Evolutionary conservation across 768 basidiomycete genomes (phyloP), one percentile per base, ranked within the genome.

Genomic region (Panaeolus cyanescens): DNA sequence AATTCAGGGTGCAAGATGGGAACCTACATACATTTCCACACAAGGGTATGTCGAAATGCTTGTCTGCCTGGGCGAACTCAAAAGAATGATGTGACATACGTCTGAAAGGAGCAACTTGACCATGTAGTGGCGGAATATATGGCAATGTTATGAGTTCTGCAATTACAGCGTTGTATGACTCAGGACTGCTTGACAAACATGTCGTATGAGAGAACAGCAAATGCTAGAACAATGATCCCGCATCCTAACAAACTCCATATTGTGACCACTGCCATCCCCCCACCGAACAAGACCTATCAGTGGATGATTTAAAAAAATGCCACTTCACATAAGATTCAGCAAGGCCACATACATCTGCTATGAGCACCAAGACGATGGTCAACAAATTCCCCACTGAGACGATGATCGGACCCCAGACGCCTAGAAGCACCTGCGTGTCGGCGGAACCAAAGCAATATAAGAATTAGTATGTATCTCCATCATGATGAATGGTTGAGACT

Each of bases 341-440:
- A n/a, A 32, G 31, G 17, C 31, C 32, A 71, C 77, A 68, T 50
- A 90, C 80, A 74, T 98, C 95, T 39, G 90, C 86, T 15, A 93
- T 67, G 53, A 95, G 85, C 13, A 95, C 92, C 54, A 97, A 82
- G 34, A 96, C 92, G 65, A 96, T 96, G 5, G 95, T 95, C n/a
- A 96, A 81, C n/a, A 99, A 82, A 73, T 86, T 94, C 45, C 94
- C 95, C 32, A 97, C 95, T 2, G 92, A 93, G 8, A 88, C 87
- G 40, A 94, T 84, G 39, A 95, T 86, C 5, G 94, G 94, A 3
- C 94, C 94, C 92, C 92, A 95, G 28, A 92, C 74, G 28, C 91
- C 91, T 54, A 96, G 78, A 3, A 96, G 79, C 58, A 92, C 81
- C 93, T 95, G 64, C 13, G 10, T 17, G 17, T 50, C 45, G 45